Percentiles rank a stretch among this genome's conserved stretches.
phyloP scores from a whole-genome alignment of 805 yeast genomes.

The Cyberlindnera euphorbiae region DNA sequence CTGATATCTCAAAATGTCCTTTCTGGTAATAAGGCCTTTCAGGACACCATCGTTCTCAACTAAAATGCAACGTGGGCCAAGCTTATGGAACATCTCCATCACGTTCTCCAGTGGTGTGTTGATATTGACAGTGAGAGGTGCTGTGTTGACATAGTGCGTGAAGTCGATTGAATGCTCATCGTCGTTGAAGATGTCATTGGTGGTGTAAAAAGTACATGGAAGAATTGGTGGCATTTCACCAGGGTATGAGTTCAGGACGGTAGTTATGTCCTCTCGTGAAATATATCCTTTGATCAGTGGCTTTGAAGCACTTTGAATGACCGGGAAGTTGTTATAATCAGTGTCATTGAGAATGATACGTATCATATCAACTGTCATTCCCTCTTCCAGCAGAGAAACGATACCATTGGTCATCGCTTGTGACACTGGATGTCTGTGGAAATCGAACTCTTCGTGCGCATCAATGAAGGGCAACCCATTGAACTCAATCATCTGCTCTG shows the following conservation, averaged over 20 bases:
- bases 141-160: slow-evolving; percentile 37
- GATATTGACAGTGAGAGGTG: slow-evolving; percentile 59
- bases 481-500: slow-evolving; percentile 88
- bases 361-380: slow-evolving; percentile 32
- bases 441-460: slow-evolving; percentile 60
- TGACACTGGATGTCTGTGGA: slow-evolving; percentile 41
- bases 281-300: slow-evolving; percentile 44
- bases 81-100: slow-evolving; percentile 61
- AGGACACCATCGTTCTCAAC: slow-evolving; percentile 59
- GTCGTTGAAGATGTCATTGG: slow-evolving; percentile 1
- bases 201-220: slow-evolving; percentile 7
- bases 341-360: slow-evolving; percentile 31
- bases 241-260: slow-evolving; percentile 25
- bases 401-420: slow-evolving; percentile 58
- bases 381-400: slow-evolving; percentile 35
- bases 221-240: slow-evolving; percentile 27
- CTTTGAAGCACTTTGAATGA: slow-evolving; percentile 36
- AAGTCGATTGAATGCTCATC: slow-evolving; percentile 21
- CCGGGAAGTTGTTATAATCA: slow-evolving; percentile 47
- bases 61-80: slow-evolving; percentile 75
- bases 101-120: slow-evolving; percentile 54
- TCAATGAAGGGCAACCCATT: slow-evolving; percentile 85
- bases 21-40: slow-evolving; percentile 77
- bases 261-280: slow-evolving; percentile 37
- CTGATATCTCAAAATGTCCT: slow-evolving; percentile 72